Evolutionary conservation across 1,284 basidiomycete genomes (phyloP).

Genomic region (Cronartium quercuum): DNA sequence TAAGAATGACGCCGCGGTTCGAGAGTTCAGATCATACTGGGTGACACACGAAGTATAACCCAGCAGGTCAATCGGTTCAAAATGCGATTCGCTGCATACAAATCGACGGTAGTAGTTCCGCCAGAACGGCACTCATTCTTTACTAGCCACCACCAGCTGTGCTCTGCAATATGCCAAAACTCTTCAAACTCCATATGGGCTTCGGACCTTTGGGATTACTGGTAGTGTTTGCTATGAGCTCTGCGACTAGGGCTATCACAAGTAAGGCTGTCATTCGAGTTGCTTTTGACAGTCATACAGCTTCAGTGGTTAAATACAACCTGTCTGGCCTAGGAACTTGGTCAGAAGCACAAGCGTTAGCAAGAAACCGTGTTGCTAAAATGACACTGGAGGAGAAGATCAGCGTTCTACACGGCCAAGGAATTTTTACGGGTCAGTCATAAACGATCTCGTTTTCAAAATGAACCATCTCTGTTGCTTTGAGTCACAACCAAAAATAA

Average conservation of each 20-base stretch:
- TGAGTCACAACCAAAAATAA: no score
- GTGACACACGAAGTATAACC: no score
- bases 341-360: background rate
- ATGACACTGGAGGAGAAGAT: slow-evolving; percentile 35
- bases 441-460: no score
- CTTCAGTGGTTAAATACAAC: background rate
- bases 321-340: background rate
- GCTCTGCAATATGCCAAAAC: background rate
- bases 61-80: no score
- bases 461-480: no score
- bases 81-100: no score
- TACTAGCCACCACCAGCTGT: background rate
- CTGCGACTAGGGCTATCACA: background rate
- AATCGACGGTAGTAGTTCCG: no score
- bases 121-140: background rate
- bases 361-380: slow-evolving; percentile 21
- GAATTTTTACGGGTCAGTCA: background rate
- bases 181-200: background rate
- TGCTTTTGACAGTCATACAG: no score
- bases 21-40: no score
- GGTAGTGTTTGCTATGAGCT: background rate
- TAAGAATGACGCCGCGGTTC: no score
- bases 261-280: background rate
- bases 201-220: background rate
- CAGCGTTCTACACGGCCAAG: background rate